Conservation (phyloP, 176 grass and related monocot genomes). For the Echinochloa phyllopogon region DNA sequence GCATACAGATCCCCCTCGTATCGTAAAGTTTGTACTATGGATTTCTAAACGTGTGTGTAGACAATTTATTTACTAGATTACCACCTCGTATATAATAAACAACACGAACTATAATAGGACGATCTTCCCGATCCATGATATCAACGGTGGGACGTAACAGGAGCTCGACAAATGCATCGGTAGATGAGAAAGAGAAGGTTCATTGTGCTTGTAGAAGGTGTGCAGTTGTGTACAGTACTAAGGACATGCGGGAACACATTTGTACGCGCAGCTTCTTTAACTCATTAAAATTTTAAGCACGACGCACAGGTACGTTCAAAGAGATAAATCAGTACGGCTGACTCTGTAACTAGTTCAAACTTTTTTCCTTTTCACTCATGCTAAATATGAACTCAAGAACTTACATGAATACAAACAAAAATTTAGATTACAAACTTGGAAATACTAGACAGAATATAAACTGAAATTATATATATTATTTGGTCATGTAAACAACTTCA, state of each 20-base stretch:
- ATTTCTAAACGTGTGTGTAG: neutral
- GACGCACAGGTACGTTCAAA: neutral
- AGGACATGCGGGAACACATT: slow-evolving; percentile 2
- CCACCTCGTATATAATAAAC: neutral
- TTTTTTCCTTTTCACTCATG: no score
- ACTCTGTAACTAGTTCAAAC: no score
- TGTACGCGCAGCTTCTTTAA: neutral
- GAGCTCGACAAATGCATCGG: slow-evolving; percentile 36
- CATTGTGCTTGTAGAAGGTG: slow-evolving; percentile 44
- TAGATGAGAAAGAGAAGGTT: slow-evolving; percentile 34
- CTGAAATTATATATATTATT: no score
- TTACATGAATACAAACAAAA: no score
- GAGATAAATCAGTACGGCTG: no score
- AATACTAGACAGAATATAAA: no score
- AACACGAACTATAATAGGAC: neutral
- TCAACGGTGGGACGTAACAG: neutral
- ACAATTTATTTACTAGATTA: neutral
- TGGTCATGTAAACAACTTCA: no score
- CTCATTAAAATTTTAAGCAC: neutral
- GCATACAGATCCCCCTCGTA: neutral
- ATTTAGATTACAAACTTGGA: no score
- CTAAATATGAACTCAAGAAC: no score
- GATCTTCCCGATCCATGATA: neutral
- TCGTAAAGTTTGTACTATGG: neutral
- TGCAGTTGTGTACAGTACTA: neutral